phyloP scores from a whole-genome alignment of 2,329 filamentous ascomycete genomes.

The Arthrobotrys conoides region DNA sequence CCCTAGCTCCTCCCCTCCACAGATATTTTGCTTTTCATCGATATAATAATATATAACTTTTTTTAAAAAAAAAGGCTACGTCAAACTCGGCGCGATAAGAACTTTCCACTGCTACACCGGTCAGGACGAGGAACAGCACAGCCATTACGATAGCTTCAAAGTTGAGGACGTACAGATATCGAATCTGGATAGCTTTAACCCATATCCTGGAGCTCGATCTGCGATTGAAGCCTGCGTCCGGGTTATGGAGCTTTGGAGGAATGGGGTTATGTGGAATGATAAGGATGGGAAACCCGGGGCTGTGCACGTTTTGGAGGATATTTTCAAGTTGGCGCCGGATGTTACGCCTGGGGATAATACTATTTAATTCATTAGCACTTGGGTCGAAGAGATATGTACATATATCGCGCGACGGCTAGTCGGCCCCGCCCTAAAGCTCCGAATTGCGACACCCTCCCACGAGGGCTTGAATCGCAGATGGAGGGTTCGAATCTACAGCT shows the following conservation, averaged over 20 bases:
- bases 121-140: constrained; percentile 11
- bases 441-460: too few relatives aligned
- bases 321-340: constrained; percentile 19
- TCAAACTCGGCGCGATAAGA: not conserved
- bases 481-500: too few relatives aligned
- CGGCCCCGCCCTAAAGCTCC: too few relatives aligned
- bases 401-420: too few relatives aligned
- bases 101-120: constrained; percentile 34
- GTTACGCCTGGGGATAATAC: constrained; percentile 21
- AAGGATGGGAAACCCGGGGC: not conserved
- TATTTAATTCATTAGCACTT: too few relatives aligned
- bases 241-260: constrained; percentile 24
- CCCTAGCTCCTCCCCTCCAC: too few relatives aligned
- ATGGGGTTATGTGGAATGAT: not conserved
- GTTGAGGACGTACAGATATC: constrained; percentile 2
- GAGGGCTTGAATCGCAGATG: too few relatives aligned
- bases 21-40: too few relatives aligned
- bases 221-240: constrained; percentile 8
- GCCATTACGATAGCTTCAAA: not conserved
- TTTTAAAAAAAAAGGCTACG: not conserved
- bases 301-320: not conserved
- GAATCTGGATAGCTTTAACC: constrained; percentile 18
- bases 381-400: too few relatives aligned
- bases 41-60: not conserved
- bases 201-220: constrained; percentile 24